Evolutionary conservation across 139 green algal species (phyloP).

Genomic region (Mesotaenium endlicherianum): DNA sequence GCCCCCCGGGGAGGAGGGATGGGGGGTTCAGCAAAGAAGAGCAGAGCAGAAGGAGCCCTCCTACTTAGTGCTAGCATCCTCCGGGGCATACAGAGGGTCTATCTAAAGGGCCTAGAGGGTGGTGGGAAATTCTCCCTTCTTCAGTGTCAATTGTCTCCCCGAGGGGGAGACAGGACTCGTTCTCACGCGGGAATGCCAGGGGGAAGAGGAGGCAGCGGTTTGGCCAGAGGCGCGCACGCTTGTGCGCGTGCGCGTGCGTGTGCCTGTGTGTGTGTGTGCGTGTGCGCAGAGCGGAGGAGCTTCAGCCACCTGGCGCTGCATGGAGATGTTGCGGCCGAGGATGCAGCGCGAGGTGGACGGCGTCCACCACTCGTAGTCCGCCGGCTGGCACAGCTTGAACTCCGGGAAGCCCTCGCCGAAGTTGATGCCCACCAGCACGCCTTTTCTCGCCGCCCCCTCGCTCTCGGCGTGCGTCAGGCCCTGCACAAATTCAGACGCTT

Average conservation of each 20-base stretch:
- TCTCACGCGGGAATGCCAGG: not conserved
- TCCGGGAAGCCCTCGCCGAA: slow-evolving; percentile 20
- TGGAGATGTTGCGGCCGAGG: slow-evolving; percentile 46
- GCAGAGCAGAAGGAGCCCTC: too few species aligned
- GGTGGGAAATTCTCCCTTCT: not conserved
- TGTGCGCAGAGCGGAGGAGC: not conserved
- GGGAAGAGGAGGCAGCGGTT: not conserved
- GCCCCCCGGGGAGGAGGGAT: too few species aligned
- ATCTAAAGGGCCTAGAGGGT: not conserved
- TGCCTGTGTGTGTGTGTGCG: not conserved
- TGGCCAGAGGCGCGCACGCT: not conserved
- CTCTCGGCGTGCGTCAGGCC: not conserved
- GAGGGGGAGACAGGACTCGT: not conserved
- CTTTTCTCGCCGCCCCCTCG: not conserved
- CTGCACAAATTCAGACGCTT: too few species aligned
- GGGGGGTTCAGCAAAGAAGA: too few species aligned
- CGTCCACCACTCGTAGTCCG: slow-evolving; percentile 58
- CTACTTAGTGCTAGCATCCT: too few species aligned
- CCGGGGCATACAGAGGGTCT: too few species aligned
- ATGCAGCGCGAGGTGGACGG: slow-evolving; percentile 33
- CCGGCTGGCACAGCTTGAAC: slow-evolving; percentile 24
- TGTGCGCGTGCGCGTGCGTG: not conserved
- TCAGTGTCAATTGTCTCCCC: not conserved
- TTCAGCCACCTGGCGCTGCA: slow-evolving; percentile 62
- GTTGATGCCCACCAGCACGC: slow-evolving; percentile 14